A percentile compares a stretch with the other conserved stretches of the same genome.
Conservation (phyloP, 768 basidiomycete species). For the Neoboletus subvelutipes region DNA sequence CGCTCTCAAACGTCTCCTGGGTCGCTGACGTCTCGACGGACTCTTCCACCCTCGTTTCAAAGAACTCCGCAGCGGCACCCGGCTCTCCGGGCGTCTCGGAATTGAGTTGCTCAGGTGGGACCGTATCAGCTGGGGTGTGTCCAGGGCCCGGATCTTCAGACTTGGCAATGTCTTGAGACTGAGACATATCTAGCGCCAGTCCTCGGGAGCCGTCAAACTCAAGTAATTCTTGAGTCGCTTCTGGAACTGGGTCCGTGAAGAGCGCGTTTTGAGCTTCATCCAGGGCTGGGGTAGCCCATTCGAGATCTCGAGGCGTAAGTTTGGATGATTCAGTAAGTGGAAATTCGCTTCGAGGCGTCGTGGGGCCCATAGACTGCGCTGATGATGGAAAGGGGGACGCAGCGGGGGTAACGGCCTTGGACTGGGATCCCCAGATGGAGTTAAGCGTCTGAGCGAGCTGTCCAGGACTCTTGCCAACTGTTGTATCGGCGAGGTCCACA, state of each 20-base stretch:
- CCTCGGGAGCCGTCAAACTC: background rate
- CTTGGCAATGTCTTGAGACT: background rate
- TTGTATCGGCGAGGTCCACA: constrained; percentile 36
- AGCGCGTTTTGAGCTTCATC: constrained; percentile 11
- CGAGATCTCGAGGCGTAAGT: constrained; percentile 2
- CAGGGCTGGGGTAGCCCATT: constrained; percentile 11
- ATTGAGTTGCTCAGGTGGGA: constrained; percentile 23
- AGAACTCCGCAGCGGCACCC: background rate
- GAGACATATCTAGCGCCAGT: constrained; percentile 17
- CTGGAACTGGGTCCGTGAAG: background rate
- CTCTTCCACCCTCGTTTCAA: constrained; percentile 9
- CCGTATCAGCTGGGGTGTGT: constrained; percentile 31
- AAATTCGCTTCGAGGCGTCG: constrained; percentile 19
- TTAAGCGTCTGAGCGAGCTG: constrained; percentile 44
- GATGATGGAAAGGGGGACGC: constrained; percentile 27
- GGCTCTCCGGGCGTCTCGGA: constrained; percentile 3
- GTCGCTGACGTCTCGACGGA: constrained; percentile 6
- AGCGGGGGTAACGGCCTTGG: constrained; percentile 29
- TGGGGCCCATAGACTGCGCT: constrained; percentile 24
- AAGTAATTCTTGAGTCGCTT: background rate
- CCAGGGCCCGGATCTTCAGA: constrained; percentile 8
- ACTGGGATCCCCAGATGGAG: constrained; percentile 48
- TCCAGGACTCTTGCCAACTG: constrained; percentile 38
- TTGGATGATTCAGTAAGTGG: constrained; percentile 4
- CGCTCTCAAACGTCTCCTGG: constrained; percentile 5